Conservation (phyloP, 2,329 filamentous ascomycete species). For the Magnaporthiopsis incrustans region DNA sequence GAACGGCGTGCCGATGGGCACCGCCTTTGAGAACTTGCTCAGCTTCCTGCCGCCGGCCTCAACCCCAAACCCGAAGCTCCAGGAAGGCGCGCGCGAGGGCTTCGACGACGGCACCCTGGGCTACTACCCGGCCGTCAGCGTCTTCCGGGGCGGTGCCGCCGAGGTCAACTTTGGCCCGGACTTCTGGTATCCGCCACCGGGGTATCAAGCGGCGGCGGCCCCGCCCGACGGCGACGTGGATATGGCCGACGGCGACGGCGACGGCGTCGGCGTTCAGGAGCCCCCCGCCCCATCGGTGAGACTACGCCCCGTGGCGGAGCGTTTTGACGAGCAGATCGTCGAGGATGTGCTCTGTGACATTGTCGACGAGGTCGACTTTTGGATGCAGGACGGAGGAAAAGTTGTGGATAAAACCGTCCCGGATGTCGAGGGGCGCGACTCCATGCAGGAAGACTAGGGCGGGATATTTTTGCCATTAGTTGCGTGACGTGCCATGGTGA, state of each 20-base stretch:
- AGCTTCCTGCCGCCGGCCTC: slow-evolving; percentile 89
- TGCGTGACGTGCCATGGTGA: no score
- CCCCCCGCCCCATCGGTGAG: slow-evolving; percentile 13
- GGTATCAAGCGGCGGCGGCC: slow-evolving; percentile 26
- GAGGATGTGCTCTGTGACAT: slow-evolving; percentile 93
- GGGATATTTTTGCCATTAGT: not conserved
- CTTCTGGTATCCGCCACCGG: slow-evolving; percentile 80
- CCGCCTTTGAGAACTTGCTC: slow-evolving; percentile 78
- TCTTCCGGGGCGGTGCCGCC: slow-evolving; percentile 83
- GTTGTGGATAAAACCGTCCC: slow-evolving; percentile 37
- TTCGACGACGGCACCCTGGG: slow-evolving; percentile 92
- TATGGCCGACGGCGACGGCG: slow-evolving; percentile 35
- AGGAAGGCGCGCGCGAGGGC: slow-evolving; percentile 72
- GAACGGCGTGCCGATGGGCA: slow-evolving; percentile 80
- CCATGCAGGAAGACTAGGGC: slow-evolving; percentile 10
- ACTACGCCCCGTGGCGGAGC: slow-evolving; percentile 59
- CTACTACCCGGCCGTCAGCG: slow-evolving; percentile 89
- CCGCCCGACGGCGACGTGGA: slow-evolving; percentile 35
- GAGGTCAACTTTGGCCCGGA: slow-evolving; percentile 92
- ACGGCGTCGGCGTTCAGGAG: slow-evolving; percentile 11
- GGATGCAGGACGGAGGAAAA: slow-evolving; percentile 58
- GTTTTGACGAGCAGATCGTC: slow-evolving; percentile 87
- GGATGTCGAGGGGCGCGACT: slow-evolving; percentile 30
- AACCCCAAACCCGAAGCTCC: slow-evolving; percentile 59
- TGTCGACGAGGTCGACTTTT: slow-evolving; percentile 90